Evolutionary conservation across 495 filamentous ascomycete species (phyloP).

Genomic region (Pseudomonodictys pantanalensis): DNA sequence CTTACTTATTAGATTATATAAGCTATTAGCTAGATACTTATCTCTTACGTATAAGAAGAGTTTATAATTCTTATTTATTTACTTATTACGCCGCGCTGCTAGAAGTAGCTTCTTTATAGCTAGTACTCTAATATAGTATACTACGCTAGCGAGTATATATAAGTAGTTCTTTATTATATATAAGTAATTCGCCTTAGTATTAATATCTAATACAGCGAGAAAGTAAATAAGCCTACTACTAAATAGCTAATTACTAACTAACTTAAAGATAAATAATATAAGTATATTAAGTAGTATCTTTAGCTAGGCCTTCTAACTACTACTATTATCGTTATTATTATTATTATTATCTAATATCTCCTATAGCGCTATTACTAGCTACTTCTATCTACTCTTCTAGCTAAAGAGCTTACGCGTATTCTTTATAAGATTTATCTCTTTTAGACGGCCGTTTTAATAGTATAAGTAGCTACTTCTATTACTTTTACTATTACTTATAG

Average conservation of each 20-base stretch:
- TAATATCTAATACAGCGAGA: background rate
- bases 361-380: background rate
- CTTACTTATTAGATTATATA: constrained; percentile 4
- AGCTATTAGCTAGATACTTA: background rate
- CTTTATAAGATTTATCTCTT: background rate
- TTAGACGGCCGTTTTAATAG: background rate
- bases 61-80: background rate
- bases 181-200: background rate
- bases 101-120: background rate
- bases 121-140: background rate
- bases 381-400: background rate
- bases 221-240: background rate
- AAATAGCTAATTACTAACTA: background rate
- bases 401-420: background rate
- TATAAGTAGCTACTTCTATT: background rate
- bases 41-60: background rate
- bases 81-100: background rate
- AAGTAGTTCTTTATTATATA: no score
- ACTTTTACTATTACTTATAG: background rate
- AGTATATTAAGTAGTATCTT: background rate
- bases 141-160: no score
- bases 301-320: background rate
- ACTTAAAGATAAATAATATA: background rate
- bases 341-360: no score
- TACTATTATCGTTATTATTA: no score